Evolutionary conservation across 169 alveolate genomes (phyloP).

Genomic region (Cryptosporidium tyzzeri): DNA sequence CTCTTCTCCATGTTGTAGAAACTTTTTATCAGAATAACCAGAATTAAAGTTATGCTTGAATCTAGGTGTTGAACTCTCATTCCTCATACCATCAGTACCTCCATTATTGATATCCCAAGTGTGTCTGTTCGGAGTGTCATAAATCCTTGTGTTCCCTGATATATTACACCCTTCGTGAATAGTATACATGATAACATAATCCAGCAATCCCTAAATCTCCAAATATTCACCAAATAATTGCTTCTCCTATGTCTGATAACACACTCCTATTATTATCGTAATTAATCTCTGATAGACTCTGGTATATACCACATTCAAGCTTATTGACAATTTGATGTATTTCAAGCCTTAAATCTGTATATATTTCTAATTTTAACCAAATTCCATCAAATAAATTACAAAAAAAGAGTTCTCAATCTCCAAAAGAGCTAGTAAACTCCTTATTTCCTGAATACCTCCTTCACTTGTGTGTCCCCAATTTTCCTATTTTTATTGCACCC

Average conservation of each 20-base stretch:
- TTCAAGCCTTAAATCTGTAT: not conserved
- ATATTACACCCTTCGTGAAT: conserved; percentile 59
- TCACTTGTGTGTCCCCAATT: conserved; percentile 20
- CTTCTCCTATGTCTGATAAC: not conserved
- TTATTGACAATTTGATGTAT: not conserved
- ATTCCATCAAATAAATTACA: not conserved
- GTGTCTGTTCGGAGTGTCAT: conserved; percentile 24
- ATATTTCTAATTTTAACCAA: not conserved
- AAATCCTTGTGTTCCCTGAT: conserved; percentile 3
- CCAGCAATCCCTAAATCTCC: not conserved
- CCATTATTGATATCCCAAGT: conserved; percentile 7
- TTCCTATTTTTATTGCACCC: conserved; percentile 18
- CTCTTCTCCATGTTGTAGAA: conserved; percentile 4
- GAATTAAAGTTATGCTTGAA: conserved; percentile 46
- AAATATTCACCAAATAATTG: not conserved
- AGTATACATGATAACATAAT: conserved; percentile 48
- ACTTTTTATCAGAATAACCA: conserved; percentile 12
- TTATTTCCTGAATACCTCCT: not conserved
- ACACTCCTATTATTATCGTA: not conserved
- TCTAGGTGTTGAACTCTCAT: not conserved
- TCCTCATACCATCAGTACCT: not conserved
- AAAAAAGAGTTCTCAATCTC: not conserved
- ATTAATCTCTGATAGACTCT: not conserved
- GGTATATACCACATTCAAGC: conserved; percentile 9
- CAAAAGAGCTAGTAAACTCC: not conserved